phyloP scores from a whole-genome alignment of 805 yeast species.

The Kuraishia ogatae region DNA sequence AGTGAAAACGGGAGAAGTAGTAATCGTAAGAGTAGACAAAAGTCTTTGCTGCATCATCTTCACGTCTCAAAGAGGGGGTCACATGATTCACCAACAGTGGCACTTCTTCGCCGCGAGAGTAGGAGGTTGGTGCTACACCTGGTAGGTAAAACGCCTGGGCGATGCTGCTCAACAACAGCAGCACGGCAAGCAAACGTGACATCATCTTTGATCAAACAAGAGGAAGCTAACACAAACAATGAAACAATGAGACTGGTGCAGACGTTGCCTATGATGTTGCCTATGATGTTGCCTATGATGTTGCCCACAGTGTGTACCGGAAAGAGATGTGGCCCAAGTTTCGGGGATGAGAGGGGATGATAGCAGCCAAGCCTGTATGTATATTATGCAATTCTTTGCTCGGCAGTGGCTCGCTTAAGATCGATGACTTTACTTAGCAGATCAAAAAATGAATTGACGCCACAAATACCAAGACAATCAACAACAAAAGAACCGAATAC shows the following conservation, averaged over 20 bases:
- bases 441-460: too few relatives aligned
- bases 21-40: slow-evolving; percentile 72
- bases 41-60: slow-evolving; percentile 35
- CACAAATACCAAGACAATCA: too few relatives aligned
- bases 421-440: too few relatives aligned
- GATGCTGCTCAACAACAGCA: background rate
- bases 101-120: slow-evolving; percentile 60
- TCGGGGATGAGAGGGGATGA: too few relatives aligned
- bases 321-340: too few relatives aligned
- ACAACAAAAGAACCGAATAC: too few relatives aligned
- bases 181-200: background rate
- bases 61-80: slow-evolving; percentile 58
- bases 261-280: background rate
- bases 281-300: too few relatives aligned
- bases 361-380: too few relatives aligned
- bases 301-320: too few relatives aligned
- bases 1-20: slow-evolving; percentile 75
- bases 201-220: background rate
- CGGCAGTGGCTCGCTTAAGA: too few relatives aligned
- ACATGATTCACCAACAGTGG: slow-evolving; percentile 84
- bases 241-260: background rate
- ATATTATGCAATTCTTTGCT: too few relatives aligned
- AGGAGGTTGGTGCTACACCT: slow-evolving; percentile 93
- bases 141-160: slow-evolving; percentile 74
- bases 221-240: too few relatives aligned